Conservation (phyloP, 805 yeast species). For the Kluyveromyces aestuarii region DNA sequence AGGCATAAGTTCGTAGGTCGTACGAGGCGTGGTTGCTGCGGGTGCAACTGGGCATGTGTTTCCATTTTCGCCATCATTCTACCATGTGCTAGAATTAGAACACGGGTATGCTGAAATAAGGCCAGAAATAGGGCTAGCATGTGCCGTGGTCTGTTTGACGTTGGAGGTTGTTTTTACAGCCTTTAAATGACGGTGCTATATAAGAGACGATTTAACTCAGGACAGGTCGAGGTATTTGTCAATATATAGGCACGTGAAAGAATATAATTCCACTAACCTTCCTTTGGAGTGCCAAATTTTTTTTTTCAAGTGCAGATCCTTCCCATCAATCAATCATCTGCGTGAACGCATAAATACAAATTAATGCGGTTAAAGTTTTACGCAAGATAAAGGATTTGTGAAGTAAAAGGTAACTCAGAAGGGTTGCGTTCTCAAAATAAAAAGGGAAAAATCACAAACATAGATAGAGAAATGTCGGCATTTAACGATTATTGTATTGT, state of each 20-base stretch:
- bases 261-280: too few relatives aligned
- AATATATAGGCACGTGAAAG: too few relatives aligned
- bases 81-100: not conserved
- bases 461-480: slow-evolving; percentile 21
- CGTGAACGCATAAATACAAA: too few relatives aligned
- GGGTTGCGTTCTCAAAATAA: not conserved
- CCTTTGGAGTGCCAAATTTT: too few relatives aligned
- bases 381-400: too few relatives aligned
- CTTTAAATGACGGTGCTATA: not conserved
- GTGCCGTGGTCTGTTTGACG: not conserved
- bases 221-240: too few relatives aligned
- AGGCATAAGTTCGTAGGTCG: not conserved
- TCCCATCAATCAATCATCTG: too few relatives aligned
- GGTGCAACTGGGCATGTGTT: not conserved
- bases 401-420: too few relatives aligned
- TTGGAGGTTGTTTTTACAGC: not conserved
- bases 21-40: not conserved
- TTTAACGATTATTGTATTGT: slow-evolving; percentile 48
- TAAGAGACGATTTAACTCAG: too few relatives aligned
- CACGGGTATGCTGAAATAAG: not conserved
- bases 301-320: too few relatives aligned
- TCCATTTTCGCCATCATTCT: not conserved
- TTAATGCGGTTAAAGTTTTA: too few relatives aligned
- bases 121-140: not conserved
- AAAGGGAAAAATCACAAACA: not conserved